Conservation (phyloP, 1,284 basidiomycete genomes). For the Trametes hirsuta region DNA sequence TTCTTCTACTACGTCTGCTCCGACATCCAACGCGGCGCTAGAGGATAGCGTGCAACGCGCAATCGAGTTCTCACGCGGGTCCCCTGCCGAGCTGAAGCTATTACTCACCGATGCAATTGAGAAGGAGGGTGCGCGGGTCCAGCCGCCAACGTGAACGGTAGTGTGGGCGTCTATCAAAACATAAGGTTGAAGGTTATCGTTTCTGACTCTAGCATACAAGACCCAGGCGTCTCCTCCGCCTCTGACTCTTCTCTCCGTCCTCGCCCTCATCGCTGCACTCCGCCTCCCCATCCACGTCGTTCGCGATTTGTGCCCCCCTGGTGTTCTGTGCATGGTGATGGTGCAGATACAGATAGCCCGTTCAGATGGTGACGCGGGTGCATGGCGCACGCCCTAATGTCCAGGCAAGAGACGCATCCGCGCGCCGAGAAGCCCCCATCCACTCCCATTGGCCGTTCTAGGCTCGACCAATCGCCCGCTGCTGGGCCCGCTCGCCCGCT, state of each 20-base stretch:
- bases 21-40: constrained; percentile 21
- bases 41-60: constrained; percentile 52
- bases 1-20: constrained; percentile 4
- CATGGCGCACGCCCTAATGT: not conserved
- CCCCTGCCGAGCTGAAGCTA: constrained; percentile 56
- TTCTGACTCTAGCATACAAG: not conserved
- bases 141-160: too few species aligned
- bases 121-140: constrained; percentile 44
- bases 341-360: not conserved
- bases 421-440: not conserved
- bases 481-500: not conserved
- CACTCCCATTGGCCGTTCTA: not conserved
- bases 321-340: not conserved
- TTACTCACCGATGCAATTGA: constrained; percentile 56
- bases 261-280: not conserved
- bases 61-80: constrained; percentile 49
- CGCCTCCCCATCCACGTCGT: not conserved
- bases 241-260: too few species aligned
- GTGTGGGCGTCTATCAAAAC: not conserved
- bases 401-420: not conserved
- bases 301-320: not conserved
- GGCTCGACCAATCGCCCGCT: not conserved
- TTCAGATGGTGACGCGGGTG: constrained; percentile 14
- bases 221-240: not conserved
- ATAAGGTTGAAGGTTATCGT: constrained; percentile 15